phyloP scores from a whole-genome alignment of 2,329 filamentous ascomycete genomes.

The Alternaria solani region DNA sequence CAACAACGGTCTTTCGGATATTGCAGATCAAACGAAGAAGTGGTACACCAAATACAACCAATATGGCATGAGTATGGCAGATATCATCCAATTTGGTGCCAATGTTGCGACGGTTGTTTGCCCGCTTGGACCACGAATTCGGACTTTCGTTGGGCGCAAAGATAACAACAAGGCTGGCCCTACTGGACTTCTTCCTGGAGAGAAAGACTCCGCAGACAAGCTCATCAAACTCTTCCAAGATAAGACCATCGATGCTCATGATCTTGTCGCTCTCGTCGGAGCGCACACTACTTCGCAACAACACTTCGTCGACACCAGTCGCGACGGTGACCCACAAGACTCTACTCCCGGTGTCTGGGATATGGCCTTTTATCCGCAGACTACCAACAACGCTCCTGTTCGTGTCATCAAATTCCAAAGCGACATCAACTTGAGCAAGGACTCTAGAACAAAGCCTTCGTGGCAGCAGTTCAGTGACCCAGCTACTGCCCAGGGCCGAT shows the following conservation, averaged over 20 bases:
- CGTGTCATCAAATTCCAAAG: constrained; percentile 49
- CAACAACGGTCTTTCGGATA: constrained; percentile 40
- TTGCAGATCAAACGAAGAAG: constrained; percentile 41
- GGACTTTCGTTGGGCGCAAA: constrained; percentile 50
- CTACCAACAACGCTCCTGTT: constrained; percentile 35
- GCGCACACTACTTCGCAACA: constrained; percentile 51
- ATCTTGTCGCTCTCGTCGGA: constrained; percentile 49
- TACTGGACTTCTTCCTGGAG: constrained; percentile 46
- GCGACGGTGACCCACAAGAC: constrained; percentile 49
- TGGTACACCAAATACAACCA: constrained; percentile 46
- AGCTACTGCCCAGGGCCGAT: constrained; percentile 36
- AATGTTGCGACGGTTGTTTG: constrained; percentile 51
- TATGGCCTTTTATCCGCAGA: constrained; percentile 48
- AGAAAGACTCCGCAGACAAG: constrained; percentile 44
- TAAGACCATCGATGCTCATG: constrained; percentile 51
- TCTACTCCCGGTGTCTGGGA: constrained; percentile 51
- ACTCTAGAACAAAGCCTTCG: constrained; percentile 44
- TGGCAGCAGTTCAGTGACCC: constrained; percentile 43
- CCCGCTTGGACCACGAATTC: constrained; percentile 50
- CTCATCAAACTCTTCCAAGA: constrained; percentile 49
- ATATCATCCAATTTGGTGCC: constrained; percentile 51
- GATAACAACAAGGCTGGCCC: constrained; percentile 46
- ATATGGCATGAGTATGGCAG: constrained; percentile 49
- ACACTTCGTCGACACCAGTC: constrained; percentile 43
- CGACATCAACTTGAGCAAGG: constrained; percentile 46